Evolutionary conservation across 2,329 filamentous ascomycete genomes (phyloP), one percentile per base, ranked within the genome.

Genomic region (Chaetomiaceae sp.): DNA sequence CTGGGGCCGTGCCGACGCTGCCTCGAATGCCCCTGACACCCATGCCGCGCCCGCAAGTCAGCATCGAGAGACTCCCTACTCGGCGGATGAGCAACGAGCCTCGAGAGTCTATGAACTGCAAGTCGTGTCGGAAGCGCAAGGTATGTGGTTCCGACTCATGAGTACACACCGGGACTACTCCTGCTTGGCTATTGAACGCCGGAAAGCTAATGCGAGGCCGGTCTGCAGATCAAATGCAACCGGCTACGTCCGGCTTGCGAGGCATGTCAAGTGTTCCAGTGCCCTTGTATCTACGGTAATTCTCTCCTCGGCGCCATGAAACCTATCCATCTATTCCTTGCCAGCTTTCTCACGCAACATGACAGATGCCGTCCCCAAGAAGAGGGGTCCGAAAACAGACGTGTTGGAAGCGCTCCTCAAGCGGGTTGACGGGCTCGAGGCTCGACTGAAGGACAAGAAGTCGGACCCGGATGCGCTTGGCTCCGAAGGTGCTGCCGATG

Each of bases 61-160:
- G 85, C 63, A 91, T 91, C 65, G 84, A 90, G 68, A 80, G 86
- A 51, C 71, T 91, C 55, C 84, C 85, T 20, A 75, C 82, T 45
- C 80, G 84, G 53, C 81, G 84, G 34, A 72, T 80, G 66, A 81
- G 76, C 65, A 84, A 79, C 58, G 86, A 93, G 64, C 86, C 86
- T 33, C 81, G 86, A 59, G 88, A 94, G 72, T 86, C 86, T 27
- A 95, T 95, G 88, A 95, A 95, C 66, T 95, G 88, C 79, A 94
- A 95, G 67, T 93, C 87, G 47, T 95, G 88, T 72, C 80, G 88
- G 57, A 94, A 94, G 68, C 78, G 88, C 70, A 95, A 95, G 83
- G 88, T 91, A 67, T 38, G 70, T 50, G 15, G 1, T 15, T 19
- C 20, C 9, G 26, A 9, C 20, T 12, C n/a, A 15, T 12, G 33